A percentile compares a stretch with the other conserved stretches of the same genome.
These are phyloP conservation scores for Ogataea paradorogensis DNA, from an alignment of 805 yeast genomes.

Conservation along the genomic window DNA sequence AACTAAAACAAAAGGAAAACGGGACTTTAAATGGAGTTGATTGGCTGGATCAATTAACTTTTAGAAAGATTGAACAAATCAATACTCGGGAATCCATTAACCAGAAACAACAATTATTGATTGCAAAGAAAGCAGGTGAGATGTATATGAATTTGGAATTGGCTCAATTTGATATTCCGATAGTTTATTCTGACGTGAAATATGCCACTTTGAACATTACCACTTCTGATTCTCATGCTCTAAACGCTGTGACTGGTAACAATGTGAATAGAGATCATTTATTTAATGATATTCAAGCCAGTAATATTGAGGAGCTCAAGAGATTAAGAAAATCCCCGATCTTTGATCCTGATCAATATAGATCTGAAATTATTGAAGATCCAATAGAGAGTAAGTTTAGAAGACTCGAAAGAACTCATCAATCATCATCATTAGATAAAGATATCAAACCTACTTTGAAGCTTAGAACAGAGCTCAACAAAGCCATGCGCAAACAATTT, in stretches of 20 bases:
- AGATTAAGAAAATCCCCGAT: slow-evolving; percentile 31
- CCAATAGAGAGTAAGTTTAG: slow-evolving; percentile 89
- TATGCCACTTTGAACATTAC: slow-evolving; percentile 35
- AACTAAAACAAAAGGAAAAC: slow-evolving; percentile 60
- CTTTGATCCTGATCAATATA: slow-evolving; percentile 65
- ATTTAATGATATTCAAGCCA: slow-evolving; percentile 25
- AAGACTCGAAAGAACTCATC: slow-evolving; percentile 78
- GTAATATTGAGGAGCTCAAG: slow-evolving; percentile 18
- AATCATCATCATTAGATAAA: slow-evolving; percentile 70
- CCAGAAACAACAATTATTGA: slow-evolving; percentile 12
- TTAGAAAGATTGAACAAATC: slow-evolving; percentile 49
- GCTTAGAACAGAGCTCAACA: slow-evolving; percentile 67
- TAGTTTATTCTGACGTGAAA: slow-evolving; percentile 61
- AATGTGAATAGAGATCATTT: slow-evolving; percentile 20
- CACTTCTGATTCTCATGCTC: slow-evolving; percentile 23
- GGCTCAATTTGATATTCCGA: slow-evolving; percentile 67
- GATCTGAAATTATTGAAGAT: slow-evolving; percentile 48
- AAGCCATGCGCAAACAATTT: slow-evolving; percentile 74
- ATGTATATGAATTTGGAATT: slow-evolving; percentile 43
- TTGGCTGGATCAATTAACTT: slow-evolving; percentile 74
- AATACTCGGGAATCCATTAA: slow-evolving; percentile 20
- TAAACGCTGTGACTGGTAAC: slow-evolving; percentile 16
- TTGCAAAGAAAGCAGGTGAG: slow-evolving; percentile 15
- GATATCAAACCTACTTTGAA: slow-evolving; percentile 88
- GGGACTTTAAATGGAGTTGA: slow-evolving; percentile 59